Percentiles rank a stretch among this genome's conserved stretches.
Evolutionary conservation across 2,329 filamentous ascomycete genomes (phyloP).

Genomic region (Botryosphaeria dothidea): DNA sequence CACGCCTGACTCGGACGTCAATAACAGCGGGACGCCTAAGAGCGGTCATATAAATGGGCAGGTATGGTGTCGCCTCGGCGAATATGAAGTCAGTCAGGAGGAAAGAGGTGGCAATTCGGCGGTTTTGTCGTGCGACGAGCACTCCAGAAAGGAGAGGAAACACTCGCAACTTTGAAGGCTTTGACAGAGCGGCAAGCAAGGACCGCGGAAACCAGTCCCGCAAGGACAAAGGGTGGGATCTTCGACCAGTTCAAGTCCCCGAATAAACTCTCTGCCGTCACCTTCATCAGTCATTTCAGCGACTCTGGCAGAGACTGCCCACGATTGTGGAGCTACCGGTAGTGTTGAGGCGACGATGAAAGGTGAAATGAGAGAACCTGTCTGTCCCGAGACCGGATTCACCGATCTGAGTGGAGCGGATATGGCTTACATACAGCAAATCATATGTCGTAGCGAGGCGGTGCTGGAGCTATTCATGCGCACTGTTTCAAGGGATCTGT

Average conservation of each 20-base stretch:
- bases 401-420: neutral
- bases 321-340: too few species aligned
- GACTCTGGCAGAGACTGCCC: too few species aligned
- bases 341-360: neutral
- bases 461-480: neutral
- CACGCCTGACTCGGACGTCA: neutral
- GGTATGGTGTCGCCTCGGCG: neutral
- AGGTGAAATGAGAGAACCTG: neutral
- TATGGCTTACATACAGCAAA: neutral
- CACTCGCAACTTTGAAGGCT: neutral
- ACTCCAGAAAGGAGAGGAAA: neutral
- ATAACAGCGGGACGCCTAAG: neutral
- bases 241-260: neutral
- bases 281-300: neutral
- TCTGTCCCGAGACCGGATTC: neutral
- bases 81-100: conserved; percentile 2
- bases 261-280: neutral
- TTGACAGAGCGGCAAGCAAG: neutral
- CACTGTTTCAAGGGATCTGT: neutral
- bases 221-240: neutral
- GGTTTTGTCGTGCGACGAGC: neutral
- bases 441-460: neutral
- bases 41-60: neutral
- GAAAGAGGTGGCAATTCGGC: neutral
- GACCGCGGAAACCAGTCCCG: neutral